Base-by-base conservation (phyloP, 768 basidiomycete genomes). In the Suillus clintonianus region DNA sequence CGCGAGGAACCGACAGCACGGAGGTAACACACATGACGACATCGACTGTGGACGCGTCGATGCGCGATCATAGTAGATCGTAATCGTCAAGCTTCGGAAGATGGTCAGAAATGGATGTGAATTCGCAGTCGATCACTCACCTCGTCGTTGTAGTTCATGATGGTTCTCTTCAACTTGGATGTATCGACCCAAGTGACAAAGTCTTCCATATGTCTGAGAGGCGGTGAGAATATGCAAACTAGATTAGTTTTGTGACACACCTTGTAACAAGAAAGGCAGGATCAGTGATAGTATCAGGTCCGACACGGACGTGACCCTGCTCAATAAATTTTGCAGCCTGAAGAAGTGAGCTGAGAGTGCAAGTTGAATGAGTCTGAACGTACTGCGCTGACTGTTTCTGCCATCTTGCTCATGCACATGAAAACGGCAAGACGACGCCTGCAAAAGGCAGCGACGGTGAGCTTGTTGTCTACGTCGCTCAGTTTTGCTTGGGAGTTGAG, bases 181-280 rank as follows among this genome's bases (percentile, higher is more conserved):
- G 94, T 94, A 73, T 98, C 96, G 24, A 99, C 96, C 97, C 97
- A 99, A 41, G 97, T 99, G 51, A 99, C 94, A 78, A 96, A 99
- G 83, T 99, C 97, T 73, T 99, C 95, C 95, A 97, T 96, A 68
- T 95, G 92, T 70, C 97, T 93, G 63, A 27, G 32, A 39, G 24
- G 37, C 54, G 45, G 27, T 67, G 55, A 64, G 64, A 65, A 57
- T 59, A 30, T 30, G 24, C 37, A 5, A 57, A 57, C 22, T 24
- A 30, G 24, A 57, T 6, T 41, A 41, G 39, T 41, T 57, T 17
- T 24, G 55, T 30, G 59, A 63, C 82, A 36, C 69, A 89, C 92
- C 93, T 83, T 45, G 94, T 97, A 64, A 99, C 95, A 59, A 99
- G 84, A 80, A 89, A 97, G 1, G 96, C 97, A 3, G 97, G 97